Percentiles rank a stretch among this genome's conserved stretches.
These are phyloP conservation scores for Zelopaecilomyces penicillatus DNA, from an alignment of 2,329 filamentous ascomycete genomes.

Conservation along the genomic window DNA sequence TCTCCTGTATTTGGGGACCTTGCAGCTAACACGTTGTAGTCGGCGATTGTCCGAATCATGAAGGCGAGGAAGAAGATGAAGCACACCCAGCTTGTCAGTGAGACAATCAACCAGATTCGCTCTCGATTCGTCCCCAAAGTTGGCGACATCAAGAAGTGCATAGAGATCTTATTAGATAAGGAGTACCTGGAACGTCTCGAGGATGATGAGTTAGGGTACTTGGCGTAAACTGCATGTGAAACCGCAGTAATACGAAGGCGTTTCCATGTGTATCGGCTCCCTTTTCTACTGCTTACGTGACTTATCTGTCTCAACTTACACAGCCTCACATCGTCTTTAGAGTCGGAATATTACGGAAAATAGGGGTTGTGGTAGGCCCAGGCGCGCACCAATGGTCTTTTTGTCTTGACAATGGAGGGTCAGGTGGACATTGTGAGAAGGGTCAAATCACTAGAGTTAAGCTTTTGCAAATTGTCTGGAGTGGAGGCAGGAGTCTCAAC, in stretches of 20 bases:
- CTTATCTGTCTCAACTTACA: constrained; percentile 1
- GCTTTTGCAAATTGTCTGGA: no score
- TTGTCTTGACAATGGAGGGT: no score
- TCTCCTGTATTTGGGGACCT: no score
- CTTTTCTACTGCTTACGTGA: background rate
- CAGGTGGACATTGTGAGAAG: no score
- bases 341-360: constrained; percentile 4
- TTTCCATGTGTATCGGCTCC: background rate
- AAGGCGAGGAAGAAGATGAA: constrained; percentile 99
- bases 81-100: constrained; percentile 85
- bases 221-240: constrained; percentile 52
- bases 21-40: constrained; percentile 43
- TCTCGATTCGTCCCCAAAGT: constrained; percentile 89
- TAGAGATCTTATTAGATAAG: constrained; percentile 97
- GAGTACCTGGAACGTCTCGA: constrained; percentile 96
- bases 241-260: background rate
- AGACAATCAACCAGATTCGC: constrained; percentile 93
- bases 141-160: constrained; percentile 97
- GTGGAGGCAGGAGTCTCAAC: no score
- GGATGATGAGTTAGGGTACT: constrained; percentile 87
- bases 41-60: constrained; percentile 98
- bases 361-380: background rate
- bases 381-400: no score
- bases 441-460: no score
- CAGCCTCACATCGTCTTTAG: constrained; percentile 4